Evolutionary conservation across 1,139 yeast genomes (phyloP), one percentile per base, ranked within the genome.

Genomic region (Debaryomyces coudertii): DNA sequence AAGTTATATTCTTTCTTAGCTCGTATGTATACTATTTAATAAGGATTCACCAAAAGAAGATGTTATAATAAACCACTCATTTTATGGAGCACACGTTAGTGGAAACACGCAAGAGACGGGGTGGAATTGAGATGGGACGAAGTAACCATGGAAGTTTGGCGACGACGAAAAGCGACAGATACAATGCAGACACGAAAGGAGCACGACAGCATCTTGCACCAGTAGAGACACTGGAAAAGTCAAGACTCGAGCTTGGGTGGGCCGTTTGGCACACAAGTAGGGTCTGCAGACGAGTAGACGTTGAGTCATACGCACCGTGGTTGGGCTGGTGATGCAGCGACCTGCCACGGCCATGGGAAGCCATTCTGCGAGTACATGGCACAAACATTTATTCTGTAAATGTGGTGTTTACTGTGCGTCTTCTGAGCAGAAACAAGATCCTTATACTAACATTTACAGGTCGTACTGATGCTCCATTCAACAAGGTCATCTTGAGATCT

Each of bases 391-490:
- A 42, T 36, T 34, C 30, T 14, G 42, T 45, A 27, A 44, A 43
- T 44, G 52, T 37, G 46, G 52, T 53, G 56, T 53, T 55, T 56
- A 50, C 57, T 68, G 77, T 71, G 84, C 83, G 83, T 71, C 79
- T 71, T 76, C 71, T 69, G 83, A 79, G 84, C 83, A 79, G 84
- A 78, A 73, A 53, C 53, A 57, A 48, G 52, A 49, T 51, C 54
- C 53, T 52, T 43, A 60, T 76, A 79, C 85, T 77, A 79, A 79
- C 82, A 45, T 25, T 47, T 48, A 52, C 66, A 83, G 95, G 95
- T 83, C 97, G 99, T 82, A 93, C 98, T 68, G 97, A 90, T 76
- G 90, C 96, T 78, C 84, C 90, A 73, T 93, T 93, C 95, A 93
- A 95, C 97, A 90, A 88, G 86, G 90, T 90, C 65, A 77, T 93